A percentile compares a stretch with the other conserved stretches of the same genome.
Conservation (phyloP, 202 grass and related monocot species). For the Zizania palustris region DNA sequence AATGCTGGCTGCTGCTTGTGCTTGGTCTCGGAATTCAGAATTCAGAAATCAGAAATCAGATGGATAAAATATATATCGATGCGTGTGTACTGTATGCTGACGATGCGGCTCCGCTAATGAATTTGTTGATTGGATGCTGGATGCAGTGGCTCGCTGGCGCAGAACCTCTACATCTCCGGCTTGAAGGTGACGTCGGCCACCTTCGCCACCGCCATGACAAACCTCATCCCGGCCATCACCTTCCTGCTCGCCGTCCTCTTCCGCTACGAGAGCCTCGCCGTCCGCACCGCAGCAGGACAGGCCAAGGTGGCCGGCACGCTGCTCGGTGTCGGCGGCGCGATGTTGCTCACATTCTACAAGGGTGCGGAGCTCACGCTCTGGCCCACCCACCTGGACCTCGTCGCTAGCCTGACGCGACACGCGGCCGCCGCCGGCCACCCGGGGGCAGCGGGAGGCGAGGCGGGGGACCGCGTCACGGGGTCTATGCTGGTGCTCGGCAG, state of each 20-base stretch:
- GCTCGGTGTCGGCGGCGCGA: slow-evolving; percentile 71
- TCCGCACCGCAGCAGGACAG: slow-evolving; percentile 52
- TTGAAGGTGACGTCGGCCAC: slow-evolving; percentile 76
- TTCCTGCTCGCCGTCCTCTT: slow-evolving; percentile 72
- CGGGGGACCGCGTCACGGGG: slow-evolving; percentile 44
- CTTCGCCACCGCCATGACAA: slow-evolving; percentile 77
- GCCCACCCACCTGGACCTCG: slow-evolving; percentile 52
- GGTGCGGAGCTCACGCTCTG: slow-evolving; percentile 60
- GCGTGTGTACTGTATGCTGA: too few species aligned
- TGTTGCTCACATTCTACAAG: slow-evolving; percentile 95
- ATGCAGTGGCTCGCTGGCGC: slow-evolving; percentile 68
- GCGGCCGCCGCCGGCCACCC: not conserved
- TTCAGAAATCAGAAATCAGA: too few species aligned
- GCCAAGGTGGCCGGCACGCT: slow-evolving; percentile 79
- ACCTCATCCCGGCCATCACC: slow-evolving; percentile 78
- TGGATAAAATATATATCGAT: too few species aligned
- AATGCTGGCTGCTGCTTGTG: too few species aligned
- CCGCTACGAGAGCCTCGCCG: slow-evolving; percentile 68
- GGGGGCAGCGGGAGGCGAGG: not conserved
- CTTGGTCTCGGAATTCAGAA: too few species aligned
- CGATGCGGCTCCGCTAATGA: too few species aligned
- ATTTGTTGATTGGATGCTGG: not conserved
- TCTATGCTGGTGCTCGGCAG: slow-evolving; percentile 54
- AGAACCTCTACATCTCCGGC: slow-evolving; percentile 80
- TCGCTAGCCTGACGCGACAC: not conserved